These are phyloP conservation scores for Neofusicoccum cordaticola DNA, from an alignment of 2,329 filamentous ascomycete species.

Conservation along the genomic window DNA sequence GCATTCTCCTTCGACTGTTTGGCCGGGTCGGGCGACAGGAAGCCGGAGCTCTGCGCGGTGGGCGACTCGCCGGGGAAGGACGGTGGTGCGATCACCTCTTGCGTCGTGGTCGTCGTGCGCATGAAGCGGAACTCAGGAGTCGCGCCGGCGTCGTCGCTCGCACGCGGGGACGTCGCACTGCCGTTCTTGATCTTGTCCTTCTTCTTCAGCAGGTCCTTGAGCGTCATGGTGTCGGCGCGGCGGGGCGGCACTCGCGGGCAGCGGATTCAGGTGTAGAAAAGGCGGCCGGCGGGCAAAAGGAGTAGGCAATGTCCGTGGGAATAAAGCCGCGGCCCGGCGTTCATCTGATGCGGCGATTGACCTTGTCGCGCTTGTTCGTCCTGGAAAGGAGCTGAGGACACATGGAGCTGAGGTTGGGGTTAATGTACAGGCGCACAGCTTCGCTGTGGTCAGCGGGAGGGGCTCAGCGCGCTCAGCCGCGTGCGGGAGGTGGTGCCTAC, in stretches of 20 bases:
- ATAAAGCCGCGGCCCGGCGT: neutral
- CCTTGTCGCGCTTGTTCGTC: slow-evolving; percentile 12
- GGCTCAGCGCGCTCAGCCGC: slow-evolving; percentile 14
- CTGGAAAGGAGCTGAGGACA: neutral
- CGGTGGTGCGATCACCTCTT: slow-evolving; percentile 76
- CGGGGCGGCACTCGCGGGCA: neutral
- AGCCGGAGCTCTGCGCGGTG: neutral
- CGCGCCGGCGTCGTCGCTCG: slow-evolving; percentile 22
- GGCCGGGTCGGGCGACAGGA: neutral
- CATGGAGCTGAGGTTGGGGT: slow-evolving; percentile 2
- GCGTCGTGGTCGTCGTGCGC: slow-evolving; percentile 75
- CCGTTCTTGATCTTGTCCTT: slow-evolving; percentile 53
- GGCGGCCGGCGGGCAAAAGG: neutral
- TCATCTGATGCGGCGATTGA: slow-evolving; percentile 16
- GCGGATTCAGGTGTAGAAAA: neutral
- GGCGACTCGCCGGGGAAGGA: slow-evolving; percentile 45
- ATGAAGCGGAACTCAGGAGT: slow-evolving; percentile 67
- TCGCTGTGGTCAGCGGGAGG: slow-evolving; percentile 11
- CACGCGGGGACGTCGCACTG: neutral
- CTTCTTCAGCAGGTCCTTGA: slow-evolving; percentile 62
- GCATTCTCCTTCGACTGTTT: slow-evolving; percentile 21
- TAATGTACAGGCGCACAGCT: neutral
- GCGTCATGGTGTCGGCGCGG: slow-evolving; percentile 49
- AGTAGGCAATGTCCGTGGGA: neutral
- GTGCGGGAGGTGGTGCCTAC: slow-evolving; percentile 7